Percentiles rank a stretch among this genome's conserved stretches.
Evolutionary conservation across 2,329 filamentous ascomycete species (phyloP).

Genomic region (Diaporthe citri): DNA sequence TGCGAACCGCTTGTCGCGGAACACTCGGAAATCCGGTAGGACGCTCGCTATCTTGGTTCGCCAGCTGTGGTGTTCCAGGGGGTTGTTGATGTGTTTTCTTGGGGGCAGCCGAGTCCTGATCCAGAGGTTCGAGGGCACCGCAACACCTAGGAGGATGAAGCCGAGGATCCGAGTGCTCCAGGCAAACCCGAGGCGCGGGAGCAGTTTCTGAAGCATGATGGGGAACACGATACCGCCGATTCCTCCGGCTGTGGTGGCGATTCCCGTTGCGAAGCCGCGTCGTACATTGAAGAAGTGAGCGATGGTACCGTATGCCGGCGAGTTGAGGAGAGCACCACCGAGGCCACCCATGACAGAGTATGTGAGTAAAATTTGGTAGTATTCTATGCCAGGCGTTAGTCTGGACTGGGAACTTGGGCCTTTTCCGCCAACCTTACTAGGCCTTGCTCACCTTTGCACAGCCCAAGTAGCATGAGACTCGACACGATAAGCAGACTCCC

Average conservation of each 20-base stretch:
- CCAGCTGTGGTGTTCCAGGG: not conserved
- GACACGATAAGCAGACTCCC: constrained; percentile 74
- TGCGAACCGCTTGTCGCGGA: constrained; percentile 70
- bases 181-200: constrained; percentile 60
- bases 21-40: constrained; percentile 72
- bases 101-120: constrained; percentile 68
- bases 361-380: constrained; percentile 85
- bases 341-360: constrained; percentile 81
- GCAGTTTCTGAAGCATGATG: constrained; percentile 59
- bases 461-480: constrained; percentile 75
- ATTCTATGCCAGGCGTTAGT: constrained; percentile 55
- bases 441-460: constrained; percentile 67
- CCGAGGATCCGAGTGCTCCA: constrained; percentile 64
- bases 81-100: constrained; percentile 44
- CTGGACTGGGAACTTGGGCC: not conserved
- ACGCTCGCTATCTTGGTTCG: constrained; percentile 48
- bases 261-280: constrained; percentile 82
- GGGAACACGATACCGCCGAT: constrained; percentile 77
- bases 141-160: constrained; percentile 62
- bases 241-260: constrained; percentile 80
- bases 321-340: constrained; percentile 82
- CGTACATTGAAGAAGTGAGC: constrained; percentile 83
- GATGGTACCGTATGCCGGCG: constrained; percentile 79
- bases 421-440: not conserved
- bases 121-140: constrained; percentile 61